phyloP scores from a whole-genome alignment of 352 stramenopile species.

The Phytopythium helicoides region DNA sequence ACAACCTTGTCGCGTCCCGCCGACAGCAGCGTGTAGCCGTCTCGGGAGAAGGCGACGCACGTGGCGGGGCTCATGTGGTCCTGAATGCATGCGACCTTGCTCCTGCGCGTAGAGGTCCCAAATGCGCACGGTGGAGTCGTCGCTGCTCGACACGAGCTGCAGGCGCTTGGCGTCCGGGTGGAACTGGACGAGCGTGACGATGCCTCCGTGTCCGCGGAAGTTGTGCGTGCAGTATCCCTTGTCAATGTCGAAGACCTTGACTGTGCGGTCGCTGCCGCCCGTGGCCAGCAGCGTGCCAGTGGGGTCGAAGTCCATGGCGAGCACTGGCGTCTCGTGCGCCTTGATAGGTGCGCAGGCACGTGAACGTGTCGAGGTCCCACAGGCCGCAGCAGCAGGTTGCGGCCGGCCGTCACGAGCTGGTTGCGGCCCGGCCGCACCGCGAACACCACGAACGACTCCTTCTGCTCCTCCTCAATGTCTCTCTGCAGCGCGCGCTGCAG shows the following conservation, averaged over 20 bases:
- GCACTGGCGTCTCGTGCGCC: constrained; percentile 68
- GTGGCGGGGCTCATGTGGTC: constrained; percentile 96
- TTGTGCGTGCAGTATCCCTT: constrained; percentile 94
- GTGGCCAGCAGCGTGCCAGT: constrained; percentile 94
- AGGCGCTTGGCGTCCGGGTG: constrained; percentile 66
- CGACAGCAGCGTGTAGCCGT: constrained; percentile 86
- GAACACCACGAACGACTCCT: constrained; percentile 85
- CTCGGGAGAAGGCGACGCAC: constrained; percentile 88
- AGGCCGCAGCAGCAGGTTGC: constrained; percentile 83
- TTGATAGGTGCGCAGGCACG: constrained; percentile 81
- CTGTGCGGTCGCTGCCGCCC: constrained; percentile 93
- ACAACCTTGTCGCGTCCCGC: constrained; percentile 92
- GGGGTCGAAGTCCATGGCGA: constrained; percentile 88
- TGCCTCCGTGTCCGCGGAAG: constrained; percentile 84
- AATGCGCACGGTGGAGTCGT: constrained; percentile 75
- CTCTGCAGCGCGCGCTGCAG: constrained; percentile 73
- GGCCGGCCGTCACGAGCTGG: constrained; percentile 81
- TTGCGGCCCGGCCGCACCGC: constrained; percentile 64
- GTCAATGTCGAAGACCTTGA: constrained; percentile 94
- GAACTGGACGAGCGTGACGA: constrained; percentile 88
- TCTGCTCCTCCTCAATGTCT: constrained; percentile 74
- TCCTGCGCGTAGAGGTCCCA: constrained; percentile 87
- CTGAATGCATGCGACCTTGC: constrained; percentile 84
- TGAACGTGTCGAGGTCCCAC: constrained; percentile 83
- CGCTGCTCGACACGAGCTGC: constrained; percentile 73